Conservation (phyloP, 2,329 filamentous ascomycete species). For the Fusarium keratoplasticum region DNA sequence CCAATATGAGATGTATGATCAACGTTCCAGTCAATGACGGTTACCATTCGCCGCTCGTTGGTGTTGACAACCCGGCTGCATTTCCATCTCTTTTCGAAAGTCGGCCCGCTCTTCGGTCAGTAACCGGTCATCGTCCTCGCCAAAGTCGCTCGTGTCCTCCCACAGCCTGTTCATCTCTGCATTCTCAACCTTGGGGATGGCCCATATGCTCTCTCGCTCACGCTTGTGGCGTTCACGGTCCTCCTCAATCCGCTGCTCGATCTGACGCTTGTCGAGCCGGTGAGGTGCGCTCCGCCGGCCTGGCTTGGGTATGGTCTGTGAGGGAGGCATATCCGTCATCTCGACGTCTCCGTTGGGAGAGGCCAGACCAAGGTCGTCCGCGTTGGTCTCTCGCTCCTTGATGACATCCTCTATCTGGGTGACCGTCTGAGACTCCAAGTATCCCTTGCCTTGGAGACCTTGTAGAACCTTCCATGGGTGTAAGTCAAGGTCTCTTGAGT, state of each 20-base stretch:
- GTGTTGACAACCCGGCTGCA: slow-evolving; percentile 54
- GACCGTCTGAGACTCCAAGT: slow-evolving; percentile 81
- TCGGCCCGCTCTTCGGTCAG: slow-evolving; percentile 77
- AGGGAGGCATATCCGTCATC: slow-evolving; percentile 55
- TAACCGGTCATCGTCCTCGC: slow-evolving; percentile 85
- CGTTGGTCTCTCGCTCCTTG: slow-evolving; percentile 78
- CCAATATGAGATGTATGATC: background rate
- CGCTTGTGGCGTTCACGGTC: slow-evolving; percentile 95
- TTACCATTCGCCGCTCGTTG: slow-evolving; percentile 48
- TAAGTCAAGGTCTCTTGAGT: slow-evolving; percentile 21
- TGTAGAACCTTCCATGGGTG: slow-evolving; percentile 67
- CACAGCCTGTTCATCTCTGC: slow-evolving; percentile 83
- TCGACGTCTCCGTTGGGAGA: slow-evolving; percentile 61
- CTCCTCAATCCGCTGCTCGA: slow-evolving; percentile 97
- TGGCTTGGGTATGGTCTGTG: slow-evolving; percentile 54
- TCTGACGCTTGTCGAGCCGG: slow-evolving; percentile 82
- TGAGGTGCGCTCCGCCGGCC: slow-evolving; percentile 49
- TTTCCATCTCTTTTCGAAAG: slow-evolving; percentile 57
- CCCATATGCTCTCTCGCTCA: slow-evolving; percentile 92
- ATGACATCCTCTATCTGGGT: slow-evolving; percentile 85
- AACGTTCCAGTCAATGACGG: slow-evolving; percentile 33
- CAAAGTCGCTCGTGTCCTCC: slow-evolving; percentile 88
- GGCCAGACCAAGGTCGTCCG: slow-evolving; percentile 65
- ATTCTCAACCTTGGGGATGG: slow-evolving; percentile 72
- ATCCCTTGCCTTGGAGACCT: slow-evolving; percentile 75